phyloP scores from a whole-genome alignment of 305 asterid genomes.

The Rubia balearica region DNA sequence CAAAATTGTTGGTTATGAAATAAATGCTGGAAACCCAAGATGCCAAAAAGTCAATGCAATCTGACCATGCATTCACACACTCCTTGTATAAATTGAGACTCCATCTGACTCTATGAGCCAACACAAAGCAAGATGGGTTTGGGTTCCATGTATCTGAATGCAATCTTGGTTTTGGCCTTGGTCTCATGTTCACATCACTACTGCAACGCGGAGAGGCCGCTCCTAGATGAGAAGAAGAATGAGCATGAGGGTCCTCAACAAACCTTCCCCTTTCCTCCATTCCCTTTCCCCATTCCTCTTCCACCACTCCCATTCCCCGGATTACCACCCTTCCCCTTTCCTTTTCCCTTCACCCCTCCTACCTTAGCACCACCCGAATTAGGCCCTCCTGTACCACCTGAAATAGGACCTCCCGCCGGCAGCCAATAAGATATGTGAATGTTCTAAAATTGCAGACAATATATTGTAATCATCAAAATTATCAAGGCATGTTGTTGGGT shows the following conservation, averaged over 20 bases:
- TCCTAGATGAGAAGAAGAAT: not conserved
- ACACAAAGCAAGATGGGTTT: not conserved
- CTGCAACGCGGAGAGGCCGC: not conserved
- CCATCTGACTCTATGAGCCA: not conserved
- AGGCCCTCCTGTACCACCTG: not conserved
- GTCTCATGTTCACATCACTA: not conserved
- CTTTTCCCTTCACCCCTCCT: not conserved
- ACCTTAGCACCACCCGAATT: not conserved
- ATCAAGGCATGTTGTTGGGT: not conserved
- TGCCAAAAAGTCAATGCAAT: not conserved
- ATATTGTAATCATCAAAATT: not conserved
- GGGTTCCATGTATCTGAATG: not conserved
- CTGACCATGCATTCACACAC: not conserved
- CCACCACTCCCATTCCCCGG: not conserved
- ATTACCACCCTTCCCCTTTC: not conserved
- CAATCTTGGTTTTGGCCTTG: not conserved
- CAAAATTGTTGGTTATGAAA: not conserved
- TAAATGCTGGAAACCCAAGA: not conserved
- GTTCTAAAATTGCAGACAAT: not conserved
- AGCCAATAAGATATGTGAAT: not conserved
- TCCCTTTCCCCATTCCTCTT: not conserved
- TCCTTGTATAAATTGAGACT: not conserved
- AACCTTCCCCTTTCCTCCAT: not conserved
- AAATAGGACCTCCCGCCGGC: not conserved
- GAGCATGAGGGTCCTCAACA: not conserved